Percentiles rank a stretch among this genome's conserved stretches.
phyloP scores from a whole-genome alignment of 768 basidiomycete genomes.

The Sporobolomyces pararoseus region DNA sequence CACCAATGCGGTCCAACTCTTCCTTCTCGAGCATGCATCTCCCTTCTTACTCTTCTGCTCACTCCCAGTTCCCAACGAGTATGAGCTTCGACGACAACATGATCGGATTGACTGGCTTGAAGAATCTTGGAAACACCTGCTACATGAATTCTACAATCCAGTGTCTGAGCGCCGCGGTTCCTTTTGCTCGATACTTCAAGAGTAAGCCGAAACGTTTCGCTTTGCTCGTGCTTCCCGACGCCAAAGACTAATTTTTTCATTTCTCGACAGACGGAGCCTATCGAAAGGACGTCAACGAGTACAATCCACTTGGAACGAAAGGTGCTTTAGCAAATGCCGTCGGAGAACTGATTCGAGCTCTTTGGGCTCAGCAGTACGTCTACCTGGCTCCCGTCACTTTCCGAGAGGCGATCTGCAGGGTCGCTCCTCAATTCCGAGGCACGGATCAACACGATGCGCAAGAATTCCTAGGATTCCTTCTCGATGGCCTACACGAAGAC shows the following conservation, averaged over 20 bases:
- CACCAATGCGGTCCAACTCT: conserved; percentile 36
- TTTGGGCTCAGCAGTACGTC: conserved; percentile 82
- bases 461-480: conserved; percentile 90
- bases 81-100: conserved; percentile 39
- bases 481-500: conserved; percentile 96
- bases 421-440: conserved; percentile 69
- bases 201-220: conserved; percentile 54
- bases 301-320: conserved; percentile 82
- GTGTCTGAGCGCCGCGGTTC: conserved; percentile 88
- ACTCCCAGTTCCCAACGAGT: conserved; percentile 27
- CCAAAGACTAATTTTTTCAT: neutral
- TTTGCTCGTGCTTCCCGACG: neutral
- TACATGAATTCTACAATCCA: conserved; percentile 99
- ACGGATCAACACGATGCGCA: conserved; percentile 96
- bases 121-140: conserved; percentile 95
- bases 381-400: conserved; percentile 78
- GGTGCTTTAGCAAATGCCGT: conserved; percentile 78
- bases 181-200: conserved; percentile 87
- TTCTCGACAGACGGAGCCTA: conserved; percentile 48
- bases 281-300: conserved; percentile 61
- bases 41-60: conserved; percentile 22
- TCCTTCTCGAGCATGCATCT: conserved; percentile 33
- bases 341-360: conserved; percentile 71
- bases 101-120: conserved; percentile 61
- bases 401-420: conserved; percentile 79